These are phyloP conservation scores for Curvularia hawaiiensis DNA, from an alignment of 2,329 filamentous ascomycete species.

Conservation along the genomic window DNA sequence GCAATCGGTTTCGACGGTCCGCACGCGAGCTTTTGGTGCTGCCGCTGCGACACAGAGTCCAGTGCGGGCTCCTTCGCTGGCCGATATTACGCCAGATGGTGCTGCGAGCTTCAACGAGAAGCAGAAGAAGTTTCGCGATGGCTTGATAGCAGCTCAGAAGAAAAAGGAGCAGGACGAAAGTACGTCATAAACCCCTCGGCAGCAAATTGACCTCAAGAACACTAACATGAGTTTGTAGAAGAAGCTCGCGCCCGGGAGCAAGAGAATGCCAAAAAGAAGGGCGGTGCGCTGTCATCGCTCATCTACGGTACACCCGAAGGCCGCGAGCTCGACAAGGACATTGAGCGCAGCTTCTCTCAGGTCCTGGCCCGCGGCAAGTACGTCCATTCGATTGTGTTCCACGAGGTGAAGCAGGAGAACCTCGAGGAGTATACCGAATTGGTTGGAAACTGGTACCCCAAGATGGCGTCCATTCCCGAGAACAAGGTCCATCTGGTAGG, in stretches of 20 bases:
- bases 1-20: slow-evolving; percentile 18
- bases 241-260: slow-evolving; percentile 65
- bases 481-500: slow-evolving; percentile 97
- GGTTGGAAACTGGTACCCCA: slow-evolving; percentile 90
- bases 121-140: slow-evolving; percentile 86
- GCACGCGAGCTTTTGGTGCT: slow-evolving; percentile 38
- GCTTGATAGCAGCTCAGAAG: slow-evolving; percentile 76
- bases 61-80: slow-evolving; percentile 68
- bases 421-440: slow-evolving; percentile 93
- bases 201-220: slow-evolving; percentile 45
- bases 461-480: slow-evolving; percentile 80
- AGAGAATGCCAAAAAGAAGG: slow-evolving; percentile 64
- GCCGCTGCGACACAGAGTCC: slow-evolving; percentile 32
- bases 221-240: slow-evolving; percentile 55
- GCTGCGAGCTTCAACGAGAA: slow-evolving; percentile 79
- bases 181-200: slow-evolving; percentile 60
- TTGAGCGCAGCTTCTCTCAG: slow-evolving; percentile 94
- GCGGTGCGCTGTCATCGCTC: slow-evolving; percentile 77
- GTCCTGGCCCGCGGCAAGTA: slow-evolving; percentile 96
- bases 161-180: slow-evolving; percentile 82
- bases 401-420: slow-evolving; percentile 93
- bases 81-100: slow-evolving; percentile 78
- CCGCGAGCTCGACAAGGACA: slow-evolving; percentile 90
- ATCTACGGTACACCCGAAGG: slow-evolving; percentile 98
- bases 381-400: slow-evolving; percentile 96